phyloP scores from a whole-genome alignment of 1,139 yeast species.

The Blastobotrys malaysiensis region DNA sequence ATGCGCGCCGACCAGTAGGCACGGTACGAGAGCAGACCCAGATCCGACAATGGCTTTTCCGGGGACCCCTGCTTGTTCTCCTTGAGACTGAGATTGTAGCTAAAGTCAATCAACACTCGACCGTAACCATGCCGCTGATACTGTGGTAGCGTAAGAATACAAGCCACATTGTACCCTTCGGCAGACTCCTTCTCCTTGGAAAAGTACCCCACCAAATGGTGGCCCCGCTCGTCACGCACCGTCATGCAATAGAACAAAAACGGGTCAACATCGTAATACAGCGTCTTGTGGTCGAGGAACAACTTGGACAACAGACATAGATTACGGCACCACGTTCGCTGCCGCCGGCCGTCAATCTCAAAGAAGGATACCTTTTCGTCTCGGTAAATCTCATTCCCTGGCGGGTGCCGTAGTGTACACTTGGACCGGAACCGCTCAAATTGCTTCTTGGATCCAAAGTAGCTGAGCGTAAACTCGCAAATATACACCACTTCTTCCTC shows the following conservation, averaged over 20 bases:
- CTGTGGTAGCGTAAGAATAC: constrained; percentile 92
- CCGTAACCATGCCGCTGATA: constrained; percentile 96
- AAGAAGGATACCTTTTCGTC: constrained; percentile 80
- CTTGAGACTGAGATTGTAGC: constrained; percentile 79
- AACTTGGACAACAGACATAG: constrained; percentile 81
- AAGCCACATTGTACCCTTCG: constrained; percentile 76
- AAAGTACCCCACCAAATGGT: constrained; percentile 92
- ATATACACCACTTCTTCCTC: constrained; percentile 86
- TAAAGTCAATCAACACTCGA: constrained; percentile 82
- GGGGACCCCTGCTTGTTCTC: constrained; percentile 95
- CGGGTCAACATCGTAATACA: constrained; percentile 96
- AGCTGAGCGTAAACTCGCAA: constrained; percentile 85
- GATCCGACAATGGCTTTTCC: constrained; percentile 92
- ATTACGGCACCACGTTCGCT: constrained; percentile 95
- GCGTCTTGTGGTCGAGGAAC: constrained; percentile 89
- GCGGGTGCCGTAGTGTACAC: constrained; percentile 84
- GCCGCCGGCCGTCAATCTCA: constrained; percentile 95
- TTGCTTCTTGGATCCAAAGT: constrained; percentile 84
- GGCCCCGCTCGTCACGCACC: constrained; percentile 77
- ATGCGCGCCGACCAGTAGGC: constrained; percentile 96
- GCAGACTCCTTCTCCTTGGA: constrained; percentile 76
- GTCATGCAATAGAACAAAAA: constrained; percentile 95
- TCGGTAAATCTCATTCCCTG: constrained; percentile 94
- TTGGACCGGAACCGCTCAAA: constrained; percentile 86
- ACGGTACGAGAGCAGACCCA: constrained; percentile 87